A percentile compares a stretch with the other conserved stretches of the same genome.
phyloP scores from a whole-genome alignment of 768 basidiomycete genomes.

The Sporobolomyces roseus region DNA sequence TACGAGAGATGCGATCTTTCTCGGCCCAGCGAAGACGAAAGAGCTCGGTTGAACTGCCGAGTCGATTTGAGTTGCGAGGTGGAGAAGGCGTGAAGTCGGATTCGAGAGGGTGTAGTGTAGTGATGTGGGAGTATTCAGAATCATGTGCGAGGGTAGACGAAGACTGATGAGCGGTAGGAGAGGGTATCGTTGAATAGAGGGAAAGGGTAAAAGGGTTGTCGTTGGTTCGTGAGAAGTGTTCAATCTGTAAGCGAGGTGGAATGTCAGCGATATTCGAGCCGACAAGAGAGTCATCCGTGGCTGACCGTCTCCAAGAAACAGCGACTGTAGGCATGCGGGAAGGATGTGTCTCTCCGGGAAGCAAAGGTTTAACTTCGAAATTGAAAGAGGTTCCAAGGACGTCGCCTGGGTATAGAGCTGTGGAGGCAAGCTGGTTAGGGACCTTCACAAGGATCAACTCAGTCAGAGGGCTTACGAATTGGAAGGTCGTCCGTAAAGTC shows the following conservation, averaged over 20 bases:
- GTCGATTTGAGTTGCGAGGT: slow-evolving; percentile 69
- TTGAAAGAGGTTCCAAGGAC: slow-evolving; percentile 60
- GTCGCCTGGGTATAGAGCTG: slow-evolving; percentile 52
- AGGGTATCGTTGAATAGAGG: slow-evolving; percentile 65
- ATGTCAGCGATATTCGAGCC: too few species aligned
- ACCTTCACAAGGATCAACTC: too few species aligned
- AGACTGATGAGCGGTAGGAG: slow-evolving; percentile 59
- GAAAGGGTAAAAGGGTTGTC: slow-evolving; percentile 42
- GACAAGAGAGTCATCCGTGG: neutral
- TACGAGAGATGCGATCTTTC: slow-evolving; percentile 63
- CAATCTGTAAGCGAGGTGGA: too few species aligned
- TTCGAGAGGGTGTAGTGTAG: slow-evolving; percentile 57
- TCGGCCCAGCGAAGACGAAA: slow-evolving; percentile 77
- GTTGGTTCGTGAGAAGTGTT: too few species aligned
- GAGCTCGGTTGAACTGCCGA: slow-evolving; percentile 55
- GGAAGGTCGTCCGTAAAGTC: slow-evolving; percentile 48
- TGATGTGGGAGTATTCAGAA: slow-evolving; percentile 50
- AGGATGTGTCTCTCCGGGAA: neutral
- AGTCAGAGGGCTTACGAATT: slow-evolving; percentile 48
- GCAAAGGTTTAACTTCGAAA: slow-evolving; percentile 49
- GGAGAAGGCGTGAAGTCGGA: slow-evolving; percentile 61
- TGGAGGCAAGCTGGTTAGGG: neutral
- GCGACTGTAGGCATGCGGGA: slow-evolving; percentile 24
- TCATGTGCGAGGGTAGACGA: slow-evolving; percentile 61
- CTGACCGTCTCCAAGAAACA: slow-evolving; percentile 44